Evolutionary conservation across 176 grass and related monocot genomes (phyloP), one percentile per base, ranked within the genome.

Genomic region (Raddia distichophylla): DNA sequence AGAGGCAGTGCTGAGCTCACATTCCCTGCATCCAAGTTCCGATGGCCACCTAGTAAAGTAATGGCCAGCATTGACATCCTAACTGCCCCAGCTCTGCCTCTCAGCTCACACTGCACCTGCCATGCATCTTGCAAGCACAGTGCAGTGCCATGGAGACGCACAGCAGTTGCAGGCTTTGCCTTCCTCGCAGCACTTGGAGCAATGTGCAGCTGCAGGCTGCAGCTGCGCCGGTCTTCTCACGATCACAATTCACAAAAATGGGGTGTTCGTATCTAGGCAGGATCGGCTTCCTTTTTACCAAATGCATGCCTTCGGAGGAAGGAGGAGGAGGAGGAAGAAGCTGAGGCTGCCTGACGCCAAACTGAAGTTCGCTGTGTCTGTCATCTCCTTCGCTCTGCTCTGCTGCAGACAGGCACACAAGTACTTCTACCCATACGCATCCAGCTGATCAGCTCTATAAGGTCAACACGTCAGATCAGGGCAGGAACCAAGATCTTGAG

Each of bases 381-480:
- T 1, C 51, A 55, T 58, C 64, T 40, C 37, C 37, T 40, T 40
- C 37, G 37, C 4, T 40, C 37, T 40, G 3, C 37, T 40, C 8
- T 11, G 40, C 12, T 54, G 47, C 17, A 73, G 27, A 18, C n/a
- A 37, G 37, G 37, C 37, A 40, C 37, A 2, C 37, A 5, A 40
- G 37, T 40, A 40, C 37, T 40, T 40, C 3, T 40, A 40, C 37
- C 37, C 12, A 11, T 40, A 40, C 37, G 4, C 37, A 40, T 5
- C 2, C 37, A 40, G 37, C 37, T 40, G 27, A 27, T 27, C 37
- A 40, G 37, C 4, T 17, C 27, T 4, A 10, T 4, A 10, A 43
- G 64, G 82, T 77, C 82, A 51, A 77, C 43, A 77, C 15, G 62
- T 84, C 73, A 76, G 15, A 44, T 77, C 82, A 69, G 63, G 20